Evolutionary conservation across 306 rosid species (phyloP).

Genomic region (Hippophae rhamnoides): DNA sequence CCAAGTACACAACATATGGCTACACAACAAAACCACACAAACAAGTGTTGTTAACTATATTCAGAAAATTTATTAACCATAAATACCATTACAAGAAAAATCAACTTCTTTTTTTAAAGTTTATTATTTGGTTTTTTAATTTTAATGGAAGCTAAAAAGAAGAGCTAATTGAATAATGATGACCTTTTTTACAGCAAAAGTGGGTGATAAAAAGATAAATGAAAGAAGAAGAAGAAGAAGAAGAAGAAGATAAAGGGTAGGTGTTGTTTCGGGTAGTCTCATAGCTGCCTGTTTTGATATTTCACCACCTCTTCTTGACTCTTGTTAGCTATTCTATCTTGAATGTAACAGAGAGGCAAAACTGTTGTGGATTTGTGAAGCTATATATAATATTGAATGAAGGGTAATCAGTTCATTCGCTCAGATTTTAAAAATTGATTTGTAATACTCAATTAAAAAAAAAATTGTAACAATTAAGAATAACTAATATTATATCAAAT

Average conservation of each 20-base stretch:
- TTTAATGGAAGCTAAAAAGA: constrained; percentile 3
- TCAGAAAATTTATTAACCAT: background rate
- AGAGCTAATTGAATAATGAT: constrained; percentile 14
- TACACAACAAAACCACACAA: constrained; percentile 13
- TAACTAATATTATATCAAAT: no score
- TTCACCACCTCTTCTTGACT: background rate
- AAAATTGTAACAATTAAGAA: no score
- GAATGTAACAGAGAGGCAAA: no score
- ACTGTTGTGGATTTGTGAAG: no score
- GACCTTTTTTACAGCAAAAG: constrained; percentile 54
- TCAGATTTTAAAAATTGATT: no score
- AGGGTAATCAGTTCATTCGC: no score
- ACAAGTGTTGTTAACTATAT: background rate
- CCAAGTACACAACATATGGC: constrained; percentile 87
- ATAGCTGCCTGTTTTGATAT: constrained; percentile 18
- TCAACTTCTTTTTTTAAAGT: background rate
- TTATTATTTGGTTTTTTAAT: background rate
- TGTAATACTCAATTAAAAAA: no score
- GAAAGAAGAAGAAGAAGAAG: constrained; percentile 22
- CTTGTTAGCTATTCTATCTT: background rate
- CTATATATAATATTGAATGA: no score
- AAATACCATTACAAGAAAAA: background rate
- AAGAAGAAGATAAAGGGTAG: constrained; percentile 23
- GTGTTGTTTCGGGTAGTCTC: constrained; percentile 16
- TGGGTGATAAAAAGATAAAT: constrained; percentile 26